phyloP scores from a whole-genome alignment of 176 grass and related monocot genomes.

The Echinochloa phyllopogon region DNA sequence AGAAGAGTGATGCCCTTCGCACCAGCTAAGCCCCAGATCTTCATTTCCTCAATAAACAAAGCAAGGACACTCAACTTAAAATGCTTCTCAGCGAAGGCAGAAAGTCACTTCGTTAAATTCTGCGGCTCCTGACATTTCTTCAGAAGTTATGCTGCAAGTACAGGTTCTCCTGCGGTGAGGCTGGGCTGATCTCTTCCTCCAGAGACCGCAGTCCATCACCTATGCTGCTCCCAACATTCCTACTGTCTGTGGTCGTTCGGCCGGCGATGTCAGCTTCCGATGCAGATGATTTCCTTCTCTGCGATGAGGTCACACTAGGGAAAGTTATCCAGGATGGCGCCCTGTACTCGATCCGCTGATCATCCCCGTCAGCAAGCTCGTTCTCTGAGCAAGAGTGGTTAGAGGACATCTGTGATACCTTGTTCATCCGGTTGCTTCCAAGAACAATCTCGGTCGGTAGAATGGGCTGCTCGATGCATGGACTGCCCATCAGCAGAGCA shows the following conservation, averaged over 20 bases:
- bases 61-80: not conserved
- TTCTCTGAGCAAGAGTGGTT: conserved; percentile 94
- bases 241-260: conserved; percentile 68
- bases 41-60: no score
- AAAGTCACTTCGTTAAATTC: conserved; percentile 12
- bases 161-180: conserved; percentile 79
- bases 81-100: not conserved
- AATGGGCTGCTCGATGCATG: conserved; percentile 83
- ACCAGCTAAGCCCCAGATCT: no score
- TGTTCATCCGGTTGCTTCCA: conserved; percentile 88
- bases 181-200: conserved; percentile 92
- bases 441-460: conserved; percentile 91
- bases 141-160: conserved; percentile 98
- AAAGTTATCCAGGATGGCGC: conserved; percentile 97
- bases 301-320: conserved; percentile 90
- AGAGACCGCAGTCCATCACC: conserved; percentile 74
- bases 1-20: no score
- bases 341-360: conserved; percentile 77
- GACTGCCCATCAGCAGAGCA: conserved; percentile 86
- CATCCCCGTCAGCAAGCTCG: conserved; percentile 69
- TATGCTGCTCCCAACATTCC: conserved; percentile 55
- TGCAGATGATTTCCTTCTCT: conserved; percentile 92
- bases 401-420: conserved; percentile 86
- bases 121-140: conserved; percentile 39
- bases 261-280: conserved; percentile 79